Percentiles rank a stretch among this genome's conserved stretches.
Evolutionary conservation across 106 monocot species (phyloP).

Genomic region (Hemerocallis citrina): DNA sequence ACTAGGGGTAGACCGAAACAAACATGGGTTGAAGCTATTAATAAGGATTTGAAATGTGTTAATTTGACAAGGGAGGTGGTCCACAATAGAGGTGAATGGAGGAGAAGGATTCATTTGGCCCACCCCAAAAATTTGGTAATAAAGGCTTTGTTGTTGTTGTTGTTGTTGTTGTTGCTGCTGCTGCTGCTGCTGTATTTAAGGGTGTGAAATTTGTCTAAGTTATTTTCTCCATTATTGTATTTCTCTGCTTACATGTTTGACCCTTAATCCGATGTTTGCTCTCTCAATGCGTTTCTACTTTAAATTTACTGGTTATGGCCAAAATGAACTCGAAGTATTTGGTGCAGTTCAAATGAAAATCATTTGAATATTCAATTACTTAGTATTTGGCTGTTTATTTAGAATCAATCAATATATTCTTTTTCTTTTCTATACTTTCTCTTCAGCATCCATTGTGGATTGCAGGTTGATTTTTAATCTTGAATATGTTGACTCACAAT

Average conservation of each 20-base stretch:
- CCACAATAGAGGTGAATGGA: too few species aligned
- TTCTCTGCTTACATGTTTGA: too few species aligned
- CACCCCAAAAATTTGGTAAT: too few species aligned
- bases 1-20: too few species aligned
- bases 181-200: background rate
- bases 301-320: background rate
- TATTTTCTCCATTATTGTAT: background rate
- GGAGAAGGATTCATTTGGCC: too few species aligned
- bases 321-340: too few species aligned
- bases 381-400: background rate
- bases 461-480: background rate
- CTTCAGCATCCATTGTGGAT: background rate
- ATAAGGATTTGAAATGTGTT: too few species aligned
- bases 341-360: background rate
- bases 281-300: background rate
- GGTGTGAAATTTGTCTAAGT: background rate
- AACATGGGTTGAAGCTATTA: too few species aligned
- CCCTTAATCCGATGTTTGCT: too few species aligned
- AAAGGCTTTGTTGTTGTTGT: too few species aligned
- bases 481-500: background rate
- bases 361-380: background rate
- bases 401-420: background rate
- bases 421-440: background rate
- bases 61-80: too few species aligned
- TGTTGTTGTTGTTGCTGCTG: background rate